Percentiles rank a stretch among this genome's conserved stretches.
Conservation (phyloP, 2,329 filamentous ascomycete species). For the Colletotrichum sp. region DNA sequence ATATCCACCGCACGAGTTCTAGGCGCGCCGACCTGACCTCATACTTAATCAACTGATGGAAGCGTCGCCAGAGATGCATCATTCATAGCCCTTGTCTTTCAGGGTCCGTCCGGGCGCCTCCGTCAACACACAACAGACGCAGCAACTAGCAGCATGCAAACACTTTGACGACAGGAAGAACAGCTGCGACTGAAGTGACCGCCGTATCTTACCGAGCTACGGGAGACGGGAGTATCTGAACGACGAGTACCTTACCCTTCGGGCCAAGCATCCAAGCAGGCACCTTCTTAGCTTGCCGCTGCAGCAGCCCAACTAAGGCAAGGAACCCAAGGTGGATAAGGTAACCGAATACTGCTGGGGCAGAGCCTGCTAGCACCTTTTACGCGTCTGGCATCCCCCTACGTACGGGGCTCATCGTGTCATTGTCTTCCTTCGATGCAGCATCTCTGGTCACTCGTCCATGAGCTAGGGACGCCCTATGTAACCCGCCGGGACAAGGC, state of each 20-base stretch:
- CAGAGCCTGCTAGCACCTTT: background rate
- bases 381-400: background rate
- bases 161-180: background rate
- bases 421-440: background rate
- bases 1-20: background rate
- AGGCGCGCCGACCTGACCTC: constrained; percentile 6
- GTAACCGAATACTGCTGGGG: background rate
- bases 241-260: background rate
- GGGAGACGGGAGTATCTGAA: background rate
- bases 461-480: background rate
- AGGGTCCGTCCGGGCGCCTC: background rate
- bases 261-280: background rate
- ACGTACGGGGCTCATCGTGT: background rate
- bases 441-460: background rate
- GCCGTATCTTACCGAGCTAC: background rate
- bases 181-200: background rate
- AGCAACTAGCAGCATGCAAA: background rate
- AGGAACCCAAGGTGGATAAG: background rate
- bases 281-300: background rate
- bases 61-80: constrained; percentile 1
- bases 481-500: background rate
- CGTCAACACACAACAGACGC: background rate
- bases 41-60: background rate
- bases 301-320: background rate
- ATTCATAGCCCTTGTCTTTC: background rate